Percentiles rank a stretch among this genome's conserved stretches.
phyloP scores from a whole-genome alignment of 148 eudicot genomes.

The Chenopodium quinoa region DNA sequence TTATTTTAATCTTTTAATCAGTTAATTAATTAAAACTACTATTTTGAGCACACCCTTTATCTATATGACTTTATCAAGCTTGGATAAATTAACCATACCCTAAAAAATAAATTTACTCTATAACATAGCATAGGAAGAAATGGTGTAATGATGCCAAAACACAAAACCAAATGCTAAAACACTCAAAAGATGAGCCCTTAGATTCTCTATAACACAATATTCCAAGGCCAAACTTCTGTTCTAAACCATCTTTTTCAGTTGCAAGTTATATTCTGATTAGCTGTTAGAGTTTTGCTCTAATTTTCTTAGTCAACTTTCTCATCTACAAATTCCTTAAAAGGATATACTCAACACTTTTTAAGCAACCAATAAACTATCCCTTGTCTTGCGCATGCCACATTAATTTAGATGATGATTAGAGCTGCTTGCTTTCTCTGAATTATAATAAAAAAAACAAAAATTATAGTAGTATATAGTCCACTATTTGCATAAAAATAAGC shows the following conservation, averaged over 20 bases:
- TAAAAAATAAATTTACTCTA: too few species aligned
- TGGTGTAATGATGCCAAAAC: conserved; percentile 30
- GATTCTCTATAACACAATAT: conserved; percentile 14
- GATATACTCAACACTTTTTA: conserved; percentile 18
- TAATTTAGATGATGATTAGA: conserved; percentile 19
- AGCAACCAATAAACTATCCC: neutral
- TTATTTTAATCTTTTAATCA: too few species aligned
- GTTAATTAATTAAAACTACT: too few species aligned
- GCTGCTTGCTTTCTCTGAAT: conserved; percentile 18
- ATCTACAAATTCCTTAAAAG: conserved; percentile 27
- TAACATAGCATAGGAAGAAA: neutral
- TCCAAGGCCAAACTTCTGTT: conserved; percentile 22
- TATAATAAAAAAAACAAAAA: too few species aligned
- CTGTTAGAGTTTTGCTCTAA: neutral
- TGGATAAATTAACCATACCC: too few species aligned
- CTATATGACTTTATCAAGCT: too few species aligned
- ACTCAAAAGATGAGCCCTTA: conserved; percentile 34
- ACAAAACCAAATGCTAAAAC: conserved; percentile 15
- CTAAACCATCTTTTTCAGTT: conserved; percentile 26
- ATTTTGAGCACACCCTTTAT: too few species aligned
- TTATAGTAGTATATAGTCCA: neutral
- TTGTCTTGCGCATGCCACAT: conserved; percentile 18
- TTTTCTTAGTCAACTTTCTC: neutral
- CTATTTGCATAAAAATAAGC: neutral
- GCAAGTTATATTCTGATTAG: neutral